phyloP scores from a whole-genome alignment of 2,329 filamentous ascomycete genomes.

The Aspergillus thermomutatus region DNA sequence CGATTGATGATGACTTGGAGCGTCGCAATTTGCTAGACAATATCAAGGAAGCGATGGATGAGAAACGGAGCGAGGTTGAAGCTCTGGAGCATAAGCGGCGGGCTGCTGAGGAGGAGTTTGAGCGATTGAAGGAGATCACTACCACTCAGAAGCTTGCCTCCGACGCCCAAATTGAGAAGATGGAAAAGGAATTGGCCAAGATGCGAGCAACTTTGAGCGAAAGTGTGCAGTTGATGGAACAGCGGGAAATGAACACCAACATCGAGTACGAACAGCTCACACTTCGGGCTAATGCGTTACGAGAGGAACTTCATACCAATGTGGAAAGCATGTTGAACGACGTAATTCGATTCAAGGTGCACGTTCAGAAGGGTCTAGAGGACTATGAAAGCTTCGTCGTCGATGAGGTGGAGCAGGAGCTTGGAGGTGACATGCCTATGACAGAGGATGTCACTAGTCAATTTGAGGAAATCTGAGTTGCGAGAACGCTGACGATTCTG shows the following conservation, averaged over 20 bases:
- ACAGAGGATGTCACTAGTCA: constrained; percentile 27
- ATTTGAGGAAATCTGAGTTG: constrained; percentile 9
- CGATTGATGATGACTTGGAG: constrained; percentile 88
- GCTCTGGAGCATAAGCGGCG: constrained; percentile 83
- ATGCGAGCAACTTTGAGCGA: constrained; percentile 83
- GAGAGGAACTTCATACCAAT: constrained; percentile 97
- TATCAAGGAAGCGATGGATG: constrained; percentile 94
- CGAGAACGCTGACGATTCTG: constrained; percentile 10
- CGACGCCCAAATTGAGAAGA: constrained; percentile 94
- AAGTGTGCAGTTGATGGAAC: constrained; percentile 86
- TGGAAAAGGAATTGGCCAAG: constrained; percentile 95
- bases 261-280: constrained; percentile 94
- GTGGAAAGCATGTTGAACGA: constrained; percentile 95
- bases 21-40: constrained; percentile 90
- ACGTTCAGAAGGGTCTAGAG: constrained; percentile 87
- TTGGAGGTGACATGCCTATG: constrained; percentile 59
- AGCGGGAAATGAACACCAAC: constrained; percentile 92
- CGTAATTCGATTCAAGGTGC: constrained; percentile 97
- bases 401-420: constrained; percentile 84
- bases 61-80: constrained; percentile 90
- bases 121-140: constrained; percentile 85
- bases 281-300: constrained; percentile 74
- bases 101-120: constrained; percentile 88
- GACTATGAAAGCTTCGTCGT: constrained; percentile 92
- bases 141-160: constrained; percentile 82